Base-by-base conservation (phyloP, 495 filamentous ascomycete species). In the Penicillium parvum region DNA sequence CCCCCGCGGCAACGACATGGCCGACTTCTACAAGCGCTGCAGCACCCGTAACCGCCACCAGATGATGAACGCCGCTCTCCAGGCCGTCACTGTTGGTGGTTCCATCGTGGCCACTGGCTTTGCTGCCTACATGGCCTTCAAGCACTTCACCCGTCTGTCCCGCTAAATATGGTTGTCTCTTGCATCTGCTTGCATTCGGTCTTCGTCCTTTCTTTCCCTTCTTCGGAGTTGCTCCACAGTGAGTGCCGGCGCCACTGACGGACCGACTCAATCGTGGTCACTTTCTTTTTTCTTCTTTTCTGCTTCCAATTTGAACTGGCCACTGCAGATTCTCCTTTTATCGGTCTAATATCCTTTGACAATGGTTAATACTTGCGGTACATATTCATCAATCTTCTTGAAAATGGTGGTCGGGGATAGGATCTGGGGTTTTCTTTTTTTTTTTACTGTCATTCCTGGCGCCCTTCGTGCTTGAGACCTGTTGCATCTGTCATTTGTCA, bases 11-110 rank as follows among this genome's bases (percentile, higher is more conserved):
- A 75, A 75, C 45, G 69, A 73, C 52, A 70, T 72, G 69, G 69
- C 66, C 62, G 64, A 78, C 47, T 84, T 84, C 60, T 76, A 79
- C 54, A 66, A 72, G 38, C 69, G 80, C 37, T 82, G 76, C 57
- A 68, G 71, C 18, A 65, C 65, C 25, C 68, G 79, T 44, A 84
- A 84, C 65, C 65, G 77, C 21, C 66, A 64, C 50, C 80, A 84
- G 61, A 81, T 82, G 77, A 59, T 72, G 53, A 84, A 82, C 45
- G 71, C 74, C 33, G 66, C 72, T 26, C 61, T 78, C 35, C 74
- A 75, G 30, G 68, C 58, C 7, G 53, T 77, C 23, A 76, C 75
- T 10, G 66, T 76, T 49, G 69, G 73, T 17, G 69, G 73, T 30
- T 52, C 67, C n/a, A 7, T 72, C 12, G 28, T 72, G 48, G 65